Conservation (phyloP, 805 yeast genomes). For the Suhomyces prunicola region DNA sequence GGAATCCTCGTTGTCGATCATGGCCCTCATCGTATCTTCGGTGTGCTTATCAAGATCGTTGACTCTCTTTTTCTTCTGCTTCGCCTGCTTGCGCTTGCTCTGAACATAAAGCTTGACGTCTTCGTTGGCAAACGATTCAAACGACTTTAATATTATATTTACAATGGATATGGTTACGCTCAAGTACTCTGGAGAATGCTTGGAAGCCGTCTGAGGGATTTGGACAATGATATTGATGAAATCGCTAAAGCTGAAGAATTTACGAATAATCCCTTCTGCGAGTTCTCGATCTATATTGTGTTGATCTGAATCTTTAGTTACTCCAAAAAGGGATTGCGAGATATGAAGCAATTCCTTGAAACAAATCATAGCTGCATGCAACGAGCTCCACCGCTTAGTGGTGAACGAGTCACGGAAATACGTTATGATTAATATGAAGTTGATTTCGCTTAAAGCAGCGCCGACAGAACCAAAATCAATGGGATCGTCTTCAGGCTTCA, state of each 20-base stretch:
- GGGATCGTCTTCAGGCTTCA: constrained; percentile 19
- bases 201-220: constrained; percentile 62
- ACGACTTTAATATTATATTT: constrained; percentile 59
- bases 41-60: constrained; percentile 22
- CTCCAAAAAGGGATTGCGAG: constrained; percentile 41
- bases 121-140: constrained; percentile 63
- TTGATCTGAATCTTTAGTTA: constrained; percentile 20
- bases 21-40: constrained; percentile 23
- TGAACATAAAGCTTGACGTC: constrained; percentile 49
- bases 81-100: constrained; percentile 38
- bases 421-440: constrained; percentile 51
- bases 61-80: constrained; percentile 20
- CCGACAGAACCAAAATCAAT: constrained; percentile 46
- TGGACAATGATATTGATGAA: constrained; percentile 53
- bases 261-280: constrained; percentile 58
- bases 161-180: constrained; percentile 61
- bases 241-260: constrained; percentile 66
- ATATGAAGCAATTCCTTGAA: constrained; percentile 60
- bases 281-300: constrained; percentile 36
- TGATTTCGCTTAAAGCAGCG: constrained; percentile 57
- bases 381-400: constrained; percentile 51
- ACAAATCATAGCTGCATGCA: constrained; percentile 67
- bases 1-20: constrained; percentile 26
- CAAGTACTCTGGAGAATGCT: constrained; percentile 61
- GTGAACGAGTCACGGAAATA: constrained; percentile 43